phyloP scores from a whole-genome alignment of 2,329 filamentous ascomycete genomes.

The Fusarium fracticaudum region DNA sequence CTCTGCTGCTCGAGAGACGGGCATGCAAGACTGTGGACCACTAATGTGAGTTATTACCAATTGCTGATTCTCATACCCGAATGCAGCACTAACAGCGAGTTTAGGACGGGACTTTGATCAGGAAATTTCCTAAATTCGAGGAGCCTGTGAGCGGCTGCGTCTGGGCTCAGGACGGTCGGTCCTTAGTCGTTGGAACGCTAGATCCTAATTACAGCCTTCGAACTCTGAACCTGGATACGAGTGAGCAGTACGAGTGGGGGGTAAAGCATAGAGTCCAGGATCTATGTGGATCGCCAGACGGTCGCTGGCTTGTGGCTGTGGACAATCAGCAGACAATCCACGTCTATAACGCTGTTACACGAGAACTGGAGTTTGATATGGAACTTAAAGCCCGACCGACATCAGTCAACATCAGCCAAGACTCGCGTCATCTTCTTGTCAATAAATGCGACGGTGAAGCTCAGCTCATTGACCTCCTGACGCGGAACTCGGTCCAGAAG shows the following conservation, averaged over 20 bases:
- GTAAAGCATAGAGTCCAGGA: conserved; percentile 82
- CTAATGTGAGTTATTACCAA: conserved; percentile 60
- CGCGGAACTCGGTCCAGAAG: conserved; percentile 74
- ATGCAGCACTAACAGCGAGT: conserved; percentile 29
- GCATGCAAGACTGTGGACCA: conserved; percentile 79
- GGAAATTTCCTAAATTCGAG: conserved; percentile 74
- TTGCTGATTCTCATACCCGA: not conserved
- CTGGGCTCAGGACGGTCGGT: conserved; percentile 83
- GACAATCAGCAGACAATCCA: conserved; percentile 76
- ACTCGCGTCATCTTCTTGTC: conserved; percentile 83
- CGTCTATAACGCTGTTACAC: conserved; percentile 82
- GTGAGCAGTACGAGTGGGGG: conserved; percentile 71
- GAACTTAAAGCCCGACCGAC: conserved; percentile 73
- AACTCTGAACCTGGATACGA: conserved; percentile 74
- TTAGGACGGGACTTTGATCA: conserved; percentile 71
- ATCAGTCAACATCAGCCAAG: conserved; percentile 81
- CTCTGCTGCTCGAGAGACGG: conserved; percentile 84
- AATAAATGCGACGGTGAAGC: conserved; percentile 83
- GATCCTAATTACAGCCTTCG: conserved; percentile 73
- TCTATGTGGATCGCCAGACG: conserved; percentile 83
- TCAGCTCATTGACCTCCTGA: conserved; percentile 80
- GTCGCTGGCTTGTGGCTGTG: conserved; percentile 81
- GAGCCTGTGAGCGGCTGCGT: conserved; percentile 89
- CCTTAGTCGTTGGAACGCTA: conserved; percentile 82
- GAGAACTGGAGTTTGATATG: conserved; percentile 79